Evolutionary conservation across 306 rosid species (phyloP).

Genomic region (Astragalus membranaceus): DNA sequence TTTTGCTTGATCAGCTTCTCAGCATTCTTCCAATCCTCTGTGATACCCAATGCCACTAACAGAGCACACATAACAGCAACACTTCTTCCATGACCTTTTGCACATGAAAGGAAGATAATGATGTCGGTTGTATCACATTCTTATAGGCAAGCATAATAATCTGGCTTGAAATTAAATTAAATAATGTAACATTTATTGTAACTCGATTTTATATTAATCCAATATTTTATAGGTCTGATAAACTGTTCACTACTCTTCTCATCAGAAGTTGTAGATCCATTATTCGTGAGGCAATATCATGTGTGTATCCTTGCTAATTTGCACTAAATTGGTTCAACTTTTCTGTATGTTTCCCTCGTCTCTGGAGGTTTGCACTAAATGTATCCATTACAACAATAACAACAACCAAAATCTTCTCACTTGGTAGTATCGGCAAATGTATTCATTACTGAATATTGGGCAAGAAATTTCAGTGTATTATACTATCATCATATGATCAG

Average conservation of each 20-base stretch:
- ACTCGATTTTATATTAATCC: background rate
- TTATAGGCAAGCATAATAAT: background rate
- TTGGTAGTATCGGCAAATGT: too few species aligned
- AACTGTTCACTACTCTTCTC: background rate
- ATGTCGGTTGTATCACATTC: background rate
- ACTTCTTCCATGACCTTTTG: slow-evolving; percentile 90
- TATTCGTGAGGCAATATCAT: background rate
- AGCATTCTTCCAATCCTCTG: slow-evolving; percentile 86
- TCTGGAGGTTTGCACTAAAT: background rate
- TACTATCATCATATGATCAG: too few species aligned
- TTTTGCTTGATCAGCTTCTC: slow-evolving; percentile 67
- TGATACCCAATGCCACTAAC: slow-evolving; percentile 70
- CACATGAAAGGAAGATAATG: background rate
- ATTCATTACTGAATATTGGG: too few species aligned
- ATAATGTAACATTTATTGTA: background rate
- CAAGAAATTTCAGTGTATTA: too few species aligned
- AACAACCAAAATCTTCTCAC: too few species aligned
- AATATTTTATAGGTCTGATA: background rate
- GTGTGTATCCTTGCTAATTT: background rate
- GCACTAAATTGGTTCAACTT: background rate
- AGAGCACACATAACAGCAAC: slow-evolving; percentile 90
- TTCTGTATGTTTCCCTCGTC: background rate
- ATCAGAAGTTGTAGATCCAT: background rate
- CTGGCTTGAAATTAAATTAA: background rate
- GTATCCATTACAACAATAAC: background rate